These are phyloP conservation scores for Petunia axillaris DNA, from an alignment of 257 asterid genomes.

Conservation along the genomic window DNA sequence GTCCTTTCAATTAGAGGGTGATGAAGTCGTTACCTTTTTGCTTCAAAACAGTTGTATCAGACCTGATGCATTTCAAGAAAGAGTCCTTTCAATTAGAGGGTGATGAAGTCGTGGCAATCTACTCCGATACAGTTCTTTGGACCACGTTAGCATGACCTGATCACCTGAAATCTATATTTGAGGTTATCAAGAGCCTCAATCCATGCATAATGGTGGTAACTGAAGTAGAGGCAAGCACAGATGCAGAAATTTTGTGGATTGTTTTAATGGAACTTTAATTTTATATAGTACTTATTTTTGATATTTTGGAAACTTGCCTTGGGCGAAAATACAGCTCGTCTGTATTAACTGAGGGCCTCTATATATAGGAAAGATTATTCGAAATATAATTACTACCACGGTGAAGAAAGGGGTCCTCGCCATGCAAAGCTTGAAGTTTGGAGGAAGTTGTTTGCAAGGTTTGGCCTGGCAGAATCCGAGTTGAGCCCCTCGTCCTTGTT, in stretches of 20 bases:
- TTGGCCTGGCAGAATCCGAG: conserved; percentile 39
- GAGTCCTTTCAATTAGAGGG: too few relatives aligned
- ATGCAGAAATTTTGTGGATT: conserved; percentile 28
- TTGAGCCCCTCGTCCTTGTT: conserved; percentile 40
- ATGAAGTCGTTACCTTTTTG: conserved; percentile 21
- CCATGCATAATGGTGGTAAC: conserved; percentile 38
- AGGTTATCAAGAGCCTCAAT: conserved; percentile 32
- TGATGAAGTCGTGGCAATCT: conserved; percentile 29
- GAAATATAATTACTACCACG: conserved; percentile 25
- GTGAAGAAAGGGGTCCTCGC: conserved; percentile 30
- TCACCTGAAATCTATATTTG: conserved; percentile 30
- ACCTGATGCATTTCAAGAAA: too few relatives aligned
- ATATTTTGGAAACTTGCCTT: conserved; percentile 37
- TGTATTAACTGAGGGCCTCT: conserved; percentile 30
- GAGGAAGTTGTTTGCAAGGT: conserved; percentile 36
- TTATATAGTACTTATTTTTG: conserved; percentile 31
- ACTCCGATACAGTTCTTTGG: conserved; percentile 27
- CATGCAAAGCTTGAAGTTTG: conserved; percentile 36
- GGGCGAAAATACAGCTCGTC: conserved; percentile 24
- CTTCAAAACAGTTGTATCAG: too few relatives aligned
- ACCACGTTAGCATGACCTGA: conserved; percentile 32
- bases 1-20: conserved; percentile 24
- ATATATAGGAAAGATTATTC: conserved; percentile 17
- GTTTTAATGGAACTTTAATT: conserved; percentile 36
- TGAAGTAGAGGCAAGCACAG: conserved; percentile 38